Percentiles rank a stretch among this genome's conserved stretches.
Evolutionary conservation across 176 grass and related monocot genomes (phyloP).

Genomic region (Lolium rigidum): DNA sequence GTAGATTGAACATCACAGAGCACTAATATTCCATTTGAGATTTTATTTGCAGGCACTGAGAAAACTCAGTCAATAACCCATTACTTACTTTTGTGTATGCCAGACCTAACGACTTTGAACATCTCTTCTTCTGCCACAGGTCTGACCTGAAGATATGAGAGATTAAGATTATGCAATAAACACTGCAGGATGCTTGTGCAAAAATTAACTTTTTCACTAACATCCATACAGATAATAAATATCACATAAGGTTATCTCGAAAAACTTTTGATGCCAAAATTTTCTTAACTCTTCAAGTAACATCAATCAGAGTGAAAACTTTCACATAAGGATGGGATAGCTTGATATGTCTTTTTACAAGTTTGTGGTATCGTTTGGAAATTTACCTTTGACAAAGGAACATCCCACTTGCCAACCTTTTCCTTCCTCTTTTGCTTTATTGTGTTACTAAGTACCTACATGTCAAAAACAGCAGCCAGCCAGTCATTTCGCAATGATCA

Average conservation of each 20-base stretch:
- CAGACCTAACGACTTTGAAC: constrained; percentile 77
- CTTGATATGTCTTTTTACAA: background rate
- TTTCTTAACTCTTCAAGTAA: background rate
- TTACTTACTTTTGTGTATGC: constrained; percentile 78
- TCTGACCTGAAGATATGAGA: constrained; percentile 48
- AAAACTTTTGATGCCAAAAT: background rate
- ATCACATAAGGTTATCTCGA: background rate
- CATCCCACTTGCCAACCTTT: constrained; percentile 92
- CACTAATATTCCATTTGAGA: background rate
- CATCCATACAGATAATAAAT: background rate
- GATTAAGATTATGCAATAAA: background rate
- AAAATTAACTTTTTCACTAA: background rate
- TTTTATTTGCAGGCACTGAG: background rate
- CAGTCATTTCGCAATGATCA: background rate
- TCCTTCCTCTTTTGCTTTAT: constrained; percentile 93
- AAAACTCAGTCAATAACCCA: background rate
- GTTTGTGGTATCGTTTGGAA: background rate
- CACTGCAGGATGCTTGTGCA: background rate
- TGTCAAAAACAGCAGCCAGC: background rate
- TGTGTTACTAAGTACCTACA: constrained; percentile 86
- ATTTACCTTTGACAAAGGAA: constrained; percentile 83
- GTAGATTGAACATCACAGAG: background rate
- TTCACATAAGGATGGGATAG: background rate
- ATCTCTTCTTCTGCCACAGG: constrained; percentile 87
- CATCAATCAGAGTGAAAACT: background rate